Evolutionary conservation across 768 basidiomycete species (phyloP).

Genomic region (Leccinum olivaceopallidum): DNA sequence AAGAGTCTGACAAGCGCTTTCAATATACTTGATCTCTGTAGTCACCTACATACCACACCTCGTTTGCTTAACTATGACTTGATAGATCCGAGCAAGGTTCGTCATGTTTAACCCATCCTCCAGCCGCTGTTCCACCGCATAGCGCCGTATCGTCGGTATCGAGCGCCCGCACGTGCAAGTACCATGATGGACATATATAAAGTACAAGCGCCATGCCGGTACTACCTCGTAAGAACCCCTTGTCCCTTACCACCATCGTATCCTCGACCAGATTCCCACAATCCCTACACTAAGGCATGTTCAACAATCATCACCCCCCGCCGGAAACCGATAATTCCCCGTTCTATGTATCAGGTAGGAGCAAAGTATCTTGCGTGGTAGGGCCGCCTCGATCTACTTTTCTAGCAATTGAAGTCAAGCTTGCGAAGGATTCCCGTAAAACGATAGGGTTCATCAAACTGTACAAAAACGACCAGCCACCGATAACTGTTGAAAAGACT

Average conservation of each 20-base stretch:
- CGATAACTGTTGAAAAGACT: neutral
- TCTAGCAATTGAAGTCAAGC: neutral
- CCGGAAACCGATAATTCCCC: too few species aligned
- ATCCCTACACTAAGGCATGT: neutral
- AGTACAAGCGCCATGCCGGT: neutral
- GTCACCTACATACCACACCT: too few species aligned
- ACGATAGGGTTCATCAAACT: constrained; percentile 7
- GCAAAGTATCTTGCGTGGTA: neutral
- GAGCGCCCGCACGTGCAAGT: neutral
- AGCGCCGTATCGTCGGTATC: neutral
- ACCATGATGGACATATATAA: neutral
- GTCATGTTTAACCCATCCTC: too few species aligned
- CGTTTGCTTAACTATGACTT: too few species aligned
- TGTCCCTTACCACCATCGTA: neutral
- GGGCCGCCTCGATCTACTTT: neutral
- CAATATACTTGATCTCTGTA: too few species aligned
- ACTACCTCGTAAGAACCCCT: neutral
- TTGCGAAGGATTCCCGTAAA: constrained; percentile 10
- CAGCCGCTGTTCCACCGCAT: too few species aligned
- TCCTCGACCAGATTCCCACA: neutral
- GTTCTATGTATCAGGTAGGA: neutral
- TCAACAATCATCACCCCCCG: neutral
- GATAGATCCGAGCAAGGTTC: too few species aligned
- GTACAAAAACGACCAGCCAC: neutral
- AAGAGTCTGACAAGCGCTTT: too few species aligned